Base-by-base conservation (phyloP, 805 yeast species). In the Scheffersomyces lignosus region DNA sequence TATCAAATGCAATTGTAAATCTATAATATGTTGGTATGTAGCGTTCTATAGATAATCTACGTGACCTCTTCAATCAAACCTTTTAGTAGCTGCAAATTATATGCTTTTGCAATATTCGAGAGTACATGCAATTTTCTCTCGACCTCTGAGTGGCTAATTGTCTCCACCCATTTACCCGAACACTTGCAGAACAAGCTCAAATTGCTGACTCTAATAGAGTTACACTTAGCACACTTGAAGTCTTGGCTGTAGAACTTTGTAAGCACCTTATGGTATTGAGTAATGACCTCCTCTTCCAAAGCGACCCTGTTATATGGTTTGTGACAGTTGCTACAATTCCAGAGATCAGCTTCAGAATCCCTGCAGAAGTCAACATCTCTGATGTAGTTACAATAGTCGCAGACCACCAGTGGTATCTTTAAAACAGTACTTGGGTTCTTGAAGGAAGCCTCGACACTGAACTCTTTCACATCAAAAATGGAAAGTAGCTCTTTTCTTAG, bases 311-410 rank as follows among this genome's bases (percentile, higher is more conserved):
- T 81, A 55, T 81, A 81, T 2, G 75, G 69, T 40, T 70, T 75
- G 27, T 68, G 73, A 56, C 99, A 93, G 15, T 74, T 73, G 4
- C 71, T 62, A 60, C 96, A 88, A 14, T 64, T 56, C 81, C 87
- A 81, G 15, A 78, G 58, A n/a, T 47, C 48, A 4, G 37, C 48
- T 4, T 72, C 75, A 29, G 75, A 77, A 47, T 83, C 86, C 28
- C 81, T 78, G 60, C 97, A 90, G 35, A 90, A 70, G 64, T 91
- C 97, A 33, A 91, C 66, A 49, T 87, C 96, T 18, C 81, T 67
- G 25, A 81, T 76, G 48, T 69, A 75, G 42, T 80, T 83, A 64
- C 99, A 93, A 48, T 81, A 75, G 42, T 78, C 83, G 64, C 99
- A 93, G 4, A 84, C 67, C 4, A 89, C 73, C 29, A 81, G 83